Base-by-base conservation (phyloP, 2,329 filamentous ascomycete species). In the Magnaporthiopsis poae region DNA sequence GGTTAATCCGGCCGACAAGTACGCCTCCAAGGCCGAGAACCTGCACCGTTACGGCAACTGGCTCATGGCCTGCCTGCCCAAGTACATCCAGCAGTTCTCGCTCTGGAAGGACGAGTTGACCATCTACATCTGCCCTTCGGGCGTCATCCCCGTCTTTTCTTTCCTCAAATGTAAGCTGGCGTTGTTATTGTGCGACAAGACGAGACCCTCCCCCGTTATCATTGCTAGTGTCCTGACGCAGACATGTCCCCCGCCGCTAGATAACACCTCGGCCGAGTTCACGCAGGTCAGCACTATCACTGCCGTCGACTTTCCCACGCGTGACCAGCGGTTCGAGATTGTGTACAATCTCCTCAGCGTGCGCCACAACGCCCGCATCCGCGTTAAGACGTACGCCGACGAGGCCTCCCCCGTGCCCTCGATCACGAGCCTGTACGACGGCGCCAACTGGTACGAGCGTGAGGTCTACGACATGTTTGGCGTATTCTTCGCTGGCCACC, bases 81-180 rank as follows among this genome's bases (percentile, higher is more conserved):
- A 97, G 84, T 97, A 96, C 80, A 87, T 99, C 73, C 96, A 99
- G 82, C 95, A 99, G 81, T 98, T 98, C 82, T 96, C 93, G 15
- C 94, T 99, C 66, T 99, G 95, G 95, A 99, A 99, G 82, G 95
- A 99, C 77, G 95, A 99, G 80, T 87, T 99, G 76, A 92, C 90
- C 73, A 91, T 97, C 77, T 94, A 96, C 80, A 95, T 98, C 75
- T 84, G 91, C 63, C 95, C 95, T 1, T 81, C 90, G 56, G 95
- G 92, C 71, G 88, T 98, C 72, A 86, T 97, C 72, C 95, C 95
- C 59, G 90, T 96, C 73, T 93, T 99, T 79, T 87, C 86, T 69
- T 99, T 99, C 82, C 84, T 99, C 74, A 98, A 98, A 82, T 86
- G 86, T 87, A 75, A 11, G 71, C 67, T 31, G n/a, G 12, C 75